Base-by-base conservation (phyloP, 2,329 filamentous ascomycete genomes). In the Scedosporium minutisporum region DNA sequence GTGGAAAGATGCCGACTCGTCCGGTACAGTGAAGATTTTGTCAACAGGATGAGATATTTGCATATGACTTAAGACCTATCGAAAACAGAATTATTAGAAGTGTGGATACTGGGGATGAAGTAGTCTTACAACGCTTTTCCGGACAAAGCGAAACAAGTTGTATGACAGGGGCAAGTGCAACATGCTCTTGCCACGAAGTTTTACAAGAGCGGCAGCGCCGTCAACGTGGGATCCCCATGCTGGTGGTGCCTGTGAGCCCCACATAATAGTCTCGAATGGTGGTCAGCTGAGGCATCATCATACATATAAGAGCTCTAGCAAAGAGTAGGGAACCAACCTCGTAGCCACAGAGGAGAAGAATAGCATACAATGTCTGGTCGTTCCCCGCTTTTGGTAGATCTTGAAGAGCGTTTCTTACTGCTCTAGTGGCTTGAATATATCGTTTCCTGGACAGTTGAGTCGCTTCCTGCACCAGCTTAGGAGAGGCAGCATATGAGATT, bases 321-420 rank as follows among this genome's bases (percentile, higher is more conserved):
- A n/a, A 25, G 27, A 14, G 3, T 16, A 25, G 12, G 29, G 14
- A 53, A 64, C 64, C 57, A 18, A 64, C 64, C 63, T 65, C 64
- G 41, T 65, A 64, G 14, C 63, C 63, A 42, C 58, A 57, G 10
- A 65, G 25, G 5, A 64, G 63, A 48, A 65, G 63, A 38, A 64
- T 42, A 9, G 64, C 63, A 44, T 65, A 65, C 23, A 64, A 38
- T 2, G 63, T 62, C 23, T 63, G 58, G n/a, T 64, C 51, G n/a
- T 44, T 41, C 3, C 18, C 14, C 5, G 57, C 57, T 58, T 64
- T n/a, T 38, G 2, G 3, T 21, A 58, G 59, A 38, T 65, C 61
- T 59, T 63, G 61, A 51, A 65, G 58, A 4, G 61, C 63, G 2
- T 44, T 18, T 29, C 53, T 44, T 16, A 62, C 33, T 23, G 61